Conservation (phyloP, 441 rosid genomes). For the Sinapis alba region DNA sequence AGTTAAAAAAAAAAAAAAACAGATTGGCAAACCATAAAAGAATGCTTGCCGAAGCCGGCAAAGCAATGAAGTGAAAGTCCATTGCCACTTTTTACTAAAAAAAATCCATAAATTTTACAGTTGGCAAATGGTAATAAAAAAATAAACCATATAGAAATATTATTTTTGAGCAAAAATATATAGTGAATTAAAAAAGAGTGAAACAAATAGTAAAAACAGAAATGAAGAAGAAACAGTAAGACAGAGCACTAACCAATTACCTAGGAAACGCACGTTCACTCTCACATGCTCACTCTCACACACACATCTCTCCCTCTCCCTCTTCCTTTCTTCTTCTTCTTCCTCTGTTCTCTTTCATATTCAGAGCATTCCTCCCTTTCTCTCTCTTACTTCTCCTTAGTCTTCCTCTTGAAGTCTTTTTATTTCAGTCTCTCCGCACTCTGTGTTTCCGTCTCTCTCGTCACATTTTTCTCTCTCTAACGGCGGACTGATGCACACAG, state of each 20-base stretch:
- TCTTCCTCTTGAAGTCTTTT: background rate
- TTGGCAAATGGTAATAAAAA: background rate
- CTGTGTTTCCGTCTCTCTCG: background rate
- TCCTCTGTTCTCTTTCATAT: constrained; percentile 13
- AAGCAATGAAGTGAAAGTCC: background rate
- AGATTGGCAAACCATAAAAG: background rate
- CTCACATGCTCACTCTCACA: constrained; percentile 7
- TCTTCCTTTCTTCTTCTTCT: background rate
- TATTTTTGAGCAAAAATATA: background rate
- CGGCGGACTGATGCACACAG: constrained; percentile 28
- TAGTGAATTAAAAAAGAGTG: background rate
- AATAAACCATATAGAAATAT: background rate
- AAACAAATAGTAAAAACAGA: background rate
- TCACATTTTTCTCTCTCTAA: constrained; percentile 19
- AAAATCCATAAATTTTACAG: background rate
- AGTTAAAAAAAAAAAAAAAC: background rate
- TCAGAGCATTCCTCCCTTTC: constrained; percentile 14
- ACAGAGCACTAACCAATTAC: constrained; percentile 43
- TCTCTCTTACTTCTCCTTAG: constrained; percentile 3
- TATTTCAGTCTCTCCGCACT: constrained; percentile 5
- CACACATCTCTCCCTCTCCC: constrained; percentile 18
- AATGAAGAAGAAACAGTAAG: constrained; percentile 38
- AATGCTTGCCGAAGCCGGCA: background rate
- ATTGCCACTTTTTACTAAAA: background rate
- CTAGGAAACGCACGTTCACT: constrained; percentile 48